Conservation (phyloP, 2,329 filamentous ascomycete genomes). For the Talaromyces marneffei region DNA sequence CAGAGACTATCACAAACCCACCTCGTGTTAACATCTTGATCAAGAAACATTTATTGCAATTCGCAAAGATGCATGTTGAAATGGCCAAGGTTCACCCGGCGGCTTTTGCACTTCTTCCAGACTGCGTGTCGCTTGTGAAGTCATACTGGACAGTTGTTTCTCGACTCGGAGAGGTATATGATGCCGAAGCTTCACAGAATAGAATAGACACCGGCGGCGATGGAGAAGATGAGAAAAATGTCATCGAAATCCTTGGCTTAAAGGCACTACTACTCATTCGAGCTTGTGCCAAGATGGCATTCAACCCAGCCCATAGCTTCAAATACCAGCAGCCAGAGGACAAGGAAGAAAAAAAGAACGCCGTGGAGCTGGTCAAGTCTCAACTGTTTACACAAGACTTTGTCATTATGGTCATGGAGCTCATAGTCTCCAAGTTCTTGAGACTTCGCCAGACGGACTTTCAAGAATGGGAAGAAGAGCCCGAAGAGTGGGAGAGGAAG, state of each 20-base stretch:
- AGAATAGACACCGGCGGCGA: slow-evolving; percentile 41
- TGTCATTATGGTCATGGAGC: slow-evolving; percentile 73
- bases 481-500: slow-evolving; percentile 89
- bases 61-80: slow-evolving; percentile 84
- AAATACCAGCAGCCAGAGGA: slow-evolving; percentile 70
- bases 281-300: slow-evolving; percentile 78
- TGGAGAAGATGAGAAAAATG: slow-evolving; percentile 45
- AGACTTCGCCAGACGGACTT: slow-evolving; percentile 80
- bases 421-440: slow-evolving; percentile 81
- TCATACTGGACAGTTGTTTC: slow-evolving; percentile 82
- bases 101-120: slow-evolving; percentile 75
- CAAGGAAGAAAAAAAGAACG: slow-evolving; percentile 68
- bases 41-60: slow-evolving; percentile 82
- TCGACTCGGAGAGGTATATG: slow-evolving; percentile 66
- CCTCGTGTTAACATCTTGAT: slow-evolving; percentile 55
- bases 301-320: slow-evolving; percentile 74
- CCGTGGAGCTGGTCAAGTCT: slow-evolving; percentile 62
- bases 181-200: slow-evolving; percentile 18
- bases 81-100: slow-evolving; percentile 76
- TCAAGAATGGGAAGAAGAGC: slow-evolving; percentile 87
- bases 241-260: slow-evolving; percentile 73
- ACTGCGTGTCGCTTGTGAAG: slow-evolving; percentile 68
- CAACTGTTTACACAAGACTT: slow-evolving; percentile 71
- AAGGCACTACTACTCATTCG: slow-evolving; percentile 78
- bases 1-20: slow-evolving; percentile 52